phyloP scores from a whole-genome alignment of 768 basidiomycete genomes.

The Sarcomyxa edulis region DNA sequence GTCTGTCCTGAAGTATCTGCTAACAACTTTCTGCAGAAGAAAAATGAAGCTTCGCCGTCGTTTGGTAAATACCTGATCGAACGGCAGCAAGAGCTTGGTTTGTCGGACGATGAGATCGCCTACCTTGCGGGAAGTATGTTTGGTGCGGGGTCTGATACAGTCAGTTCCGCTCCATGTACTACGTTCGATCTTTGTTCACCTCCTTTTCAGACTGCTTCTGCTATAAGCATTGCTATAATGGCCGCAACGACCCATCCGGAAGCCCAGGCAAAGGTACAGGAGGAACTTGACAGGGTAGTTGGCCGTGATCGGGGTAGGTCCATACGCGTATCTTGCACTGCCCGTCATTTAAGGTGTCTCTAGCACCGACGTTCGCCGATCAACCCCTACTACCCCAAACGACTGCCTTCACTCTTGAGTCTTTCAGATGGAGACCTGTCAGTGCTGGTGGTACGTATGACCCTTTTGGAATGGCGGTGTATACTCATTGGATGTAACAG shows the following conservation, averaged over 20 bases:
- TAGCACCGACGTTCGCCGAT: constrained; percentile 35
- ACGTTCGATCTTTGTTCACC: background rate
- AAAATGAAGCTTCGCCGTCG: constrained; percentile 33
- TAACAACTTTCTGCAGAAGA: constrained; percentile 15
- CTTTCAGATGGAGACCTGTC: constrained; percentile 48
- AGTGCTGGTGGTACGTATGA: constrained; percentile 32
- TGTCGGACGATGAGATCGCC: constrained; percentile 52
- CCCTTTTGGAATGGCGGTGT: background rate
- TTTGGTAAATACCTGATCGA: constrained; percentile 58
- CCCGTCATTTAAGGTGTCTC: background rate
- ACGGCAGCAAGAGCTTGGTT: constrained; percentile 45
- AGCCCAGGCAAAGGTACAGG: constrained; percentile 44
- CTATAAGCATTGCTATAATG: constrained; percentile 51
- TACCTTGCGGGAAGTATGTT: constrained; percentile 64
- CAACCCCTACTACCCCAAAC: constrained; percentile 37
- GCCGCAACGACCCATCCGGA: constrained; percentile 52
- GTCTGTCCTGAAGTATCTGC: background rate
- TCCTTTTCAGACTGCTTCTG: constrained; percentile 40
- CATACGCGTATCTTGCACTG: background rate
- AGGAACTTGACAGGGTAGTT: constrained; percentile 48
- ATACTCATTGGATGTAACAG: constrained; percentile 11
- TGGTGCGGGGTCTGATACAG: constrained; percentile 62
- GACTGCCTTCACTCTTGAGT: constrained; percentile 45
- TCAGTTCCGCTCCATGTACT: constrained; percentile 10
- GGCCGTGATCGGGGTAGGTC: constrained; percentile 37